A percentile compares a stretch with the other conserved stretches of the same genome.
phyloP scores from a whole-genome alignment of 1,139 yeast genomes.

The Saccharomycopsis phalli region DNA sequence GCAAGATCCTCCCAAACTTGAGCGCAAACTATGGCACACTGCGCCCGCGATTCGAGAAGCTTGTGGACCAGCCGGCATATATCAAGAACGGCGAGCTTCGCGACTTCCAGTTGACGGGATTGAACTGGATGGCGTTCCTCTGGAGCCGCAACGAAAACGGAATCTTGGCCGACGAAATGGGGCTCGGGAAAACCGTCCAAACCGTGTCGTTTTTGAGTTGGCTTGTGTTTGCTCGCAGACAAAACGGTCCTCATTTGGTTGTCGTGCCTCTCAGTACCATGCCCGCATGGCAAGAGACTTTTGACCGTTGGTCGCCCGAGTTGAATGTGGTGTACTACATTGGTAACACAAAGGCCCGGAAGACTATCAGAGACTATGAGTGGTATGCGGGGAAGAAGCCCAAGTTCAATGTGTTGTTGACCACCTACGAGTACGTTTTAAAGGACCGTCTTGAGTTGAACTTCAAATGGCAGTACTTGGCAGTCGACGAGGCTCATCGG shows the following conservation, averaged over 20 bases:
- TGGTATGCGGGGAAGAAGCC: conserved; percentile 65
- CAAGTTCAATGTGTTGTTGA: conserved; percentile 78
- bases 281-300: conserved; percentile 99
- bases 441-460: conserved; percentile 72
- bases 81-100: conserved; percentile 88
- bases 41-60: conserved; percentile 85
- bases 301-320: conserved; percentile 97
- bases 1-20: conserved; percentile 75
- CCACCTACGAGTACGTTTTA: conserved; percentile 92
- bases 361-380: conserved; percentile 76
- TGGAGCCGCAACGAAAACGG: conserved; percentile 99
- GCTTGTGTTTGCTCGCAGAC: conserved; percentile 90
- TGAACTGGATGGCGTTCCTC: conserved; percentile 98
- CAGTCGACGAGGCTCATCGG: conserved; percentile 98
- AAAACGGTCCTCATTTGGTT: conserved; percentile 91
- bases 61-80: conserved; percentile 78
- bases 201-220: conserved; percentile 91
- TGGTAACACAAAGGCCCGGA: conserved; percentile 86
- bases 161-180: conserved; percentile 98
- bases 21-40: conserved; percentile 69
- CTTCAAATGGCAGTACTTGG: conserved; percentile 91
- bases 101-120: conserved; percentile 95
- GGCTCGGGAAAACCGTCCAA: conserved; percentile 96
- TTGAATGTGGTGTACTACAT: conserved; percentile 83
- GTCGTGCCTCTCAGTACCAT: conserved; percentile 95